Evolutionary conservation across 306 rosid species (phyloP).

Genomic region (Nissolia schottii): DNA sequence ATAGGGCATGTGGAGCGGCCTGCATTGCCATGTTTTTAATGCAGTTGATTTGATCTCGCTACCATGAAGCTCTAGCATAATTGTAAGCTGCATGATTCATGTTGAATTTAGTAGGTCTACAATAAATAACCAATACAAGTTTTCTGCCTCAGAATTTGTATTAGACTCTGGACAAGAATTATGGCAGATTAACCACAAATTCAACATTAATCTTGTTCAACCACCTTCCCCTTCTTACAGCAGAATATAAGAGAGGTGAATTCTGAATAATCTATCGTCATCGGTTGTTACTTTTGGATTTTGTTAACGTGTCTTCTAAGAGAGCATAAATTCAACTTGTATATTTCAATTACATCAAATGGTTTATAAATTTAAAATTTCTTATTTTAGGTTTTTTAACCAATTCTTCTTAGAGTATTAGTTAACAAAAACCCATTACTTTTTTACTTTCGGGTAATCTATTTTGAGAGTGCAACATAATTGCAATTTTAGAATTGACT

Average conservation of each 20-base stretch:
- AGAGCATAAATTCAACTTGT: too few relatives aligned
- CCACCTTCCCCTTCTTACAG: not conserved
- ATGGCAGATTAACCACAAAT: not conserved
- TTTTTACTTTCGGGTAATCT: not conserved
- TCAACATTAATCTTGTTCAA: not conserved
- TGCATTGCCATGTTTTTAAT: not conserved
- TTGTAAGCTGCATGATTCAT: not conserved
- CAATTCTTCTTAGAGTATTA: too few relatives aligned
- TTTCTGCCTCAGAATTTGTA: not conserved
- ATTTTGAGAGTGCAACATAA: not conserved
- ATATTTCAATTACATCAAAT: too few relatives aligned
- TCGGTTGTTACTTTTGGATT: not conserved
- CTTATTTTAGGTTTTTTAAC: too few relatives aligned
- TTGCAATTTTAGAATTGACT: not conserved
- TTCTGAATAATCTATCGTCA: not conserved
- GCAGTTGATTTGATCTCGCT: slow-evolving; percentile 14
- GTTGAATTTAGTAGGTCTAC: slow-evolving; percentile 14
- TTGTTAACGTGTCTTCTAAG: too few relatives aligned
- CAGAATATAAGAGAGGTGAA: not conserved
- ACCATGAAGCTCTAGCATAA: not conserved
- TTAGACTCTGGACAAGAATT: not conserved
- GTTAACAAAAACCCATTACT: too few relatives aligned
- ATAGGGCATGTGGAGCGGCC: not conserved
- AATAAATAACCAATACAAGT: not conserved
- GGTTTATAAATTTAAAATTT: too few relatives aligned